phyloP scores from a whole-genome alignment of 305 asterid species.

The Andrographis paniculata region DNA sequence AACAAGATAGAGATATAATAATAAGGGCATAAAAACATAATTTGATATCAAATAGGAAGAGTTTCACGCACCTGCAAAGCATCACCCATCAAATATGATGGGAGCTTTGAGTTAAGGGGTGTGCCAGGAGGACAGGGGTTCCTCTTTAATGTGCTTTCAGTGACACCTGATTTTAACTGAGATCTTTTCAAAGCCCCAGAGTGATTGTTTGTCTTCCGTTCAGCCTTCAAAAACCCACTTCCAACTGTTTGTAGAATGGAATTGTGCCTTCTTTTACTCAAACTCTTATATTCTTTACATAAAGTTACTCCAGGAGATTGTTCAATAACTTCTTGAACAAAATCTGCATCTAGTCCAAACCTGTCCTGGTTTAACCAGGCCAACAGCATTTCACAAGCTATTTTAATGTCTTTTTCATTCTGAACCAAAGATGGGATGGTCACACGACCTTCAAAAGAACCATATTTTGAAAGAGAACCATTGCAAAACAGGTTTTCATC shows the following conservation, averaged over 20 bases:
- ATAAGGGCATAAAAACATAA: constrained; percentile 13
- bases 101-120: constrained; percentile 60
- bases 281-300: constrained; percentile 50
- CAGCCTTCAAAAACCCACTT: constrained; percentile 70
- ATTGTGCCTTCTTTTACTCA: constrained; percentile 44
- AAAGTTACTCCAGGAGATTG: constrained; percentile 63
- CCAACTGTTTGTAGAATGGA: constrained; percentile 49
- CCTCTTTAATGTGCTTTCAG: constrained; percentile 29
- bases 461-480: constrained; percentile 57
- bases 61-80: constrained; percentile 60
- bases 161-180: constrained; percentile 28
- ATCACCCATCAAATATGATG: constrained; percentile 75
- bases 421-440: constrained; percentile 39
- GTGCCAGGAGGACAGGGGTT: constrained; percentile 70
- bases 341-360: constrained; percentile 75
- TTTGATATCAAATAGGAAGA: constrained; percentile 24
- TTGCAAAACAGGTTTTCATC: constrained; percentile 24
- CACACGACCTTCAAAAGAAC: constrained; percentile 35
- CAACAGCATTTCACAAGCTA: constrained; percentile 45
- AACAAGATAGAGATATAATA: constrained; percentile 22
- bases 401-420: constrained; percentile 41
- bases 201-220: constrained; percentile 37
- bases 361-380: constrained; percentile 78
- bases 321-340: constrained; percentile 86
- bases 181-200: constrained; percentile 35